Evolutionary conservation across 2,329 filamentous ascomycete genomes (phyloP).

Genomic region (Elsinoe ampelina): DNA sequence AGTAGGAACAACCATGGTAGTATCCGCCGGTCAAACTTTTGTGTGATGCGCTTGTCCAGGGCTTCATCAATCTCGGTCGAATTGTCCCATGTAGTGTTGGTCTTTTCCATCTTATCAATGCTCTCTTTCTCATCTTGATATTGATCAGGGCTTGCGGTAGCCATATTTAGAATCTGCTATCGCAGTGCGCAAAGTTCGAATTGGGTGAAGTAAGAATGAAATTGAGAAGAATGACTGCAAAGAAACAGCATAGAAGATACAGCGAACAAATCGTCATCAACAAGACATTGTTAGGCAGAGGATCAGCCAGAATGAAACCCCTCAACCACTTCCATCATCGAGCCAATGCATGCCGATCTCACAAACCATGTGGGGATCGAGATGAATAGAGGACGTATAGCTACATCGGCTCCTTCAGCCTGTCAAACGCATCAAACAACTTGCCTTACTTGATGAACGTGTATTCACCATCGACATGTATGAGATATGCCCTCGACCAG

Average conservation of each 20-base stretch:
- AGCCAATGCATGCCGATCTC: neutral
- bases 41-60: constrained; percentile 29
- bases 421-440: too few relatives aligned
- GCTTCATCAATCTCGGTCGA: constrained; percentile 13
- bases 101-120: constrained; percentile 15
- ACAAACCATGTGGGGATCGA: constrained; percentile 1
- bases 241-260: neutral
- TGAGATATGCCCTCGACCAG: neutral
- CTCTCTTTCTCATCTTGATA: constrained; percentile 13
- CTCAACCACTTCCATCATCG: neutral
- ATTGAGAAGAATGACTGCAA: neutral
- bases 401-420: neutral
- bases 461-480: neutral
- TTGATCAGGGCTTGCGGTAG: neutral
- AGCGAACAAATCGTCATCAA: neutral
- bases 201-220: neutral
- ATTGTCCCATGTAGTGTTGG: constrained; percentile 17
- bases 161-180: neutral
- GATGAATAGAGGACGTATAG: neutral
- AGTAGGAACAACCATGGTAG: constrained; percentile 39
- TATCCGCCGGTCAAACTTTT: constrained; percentile 36
- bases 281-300: neutral
- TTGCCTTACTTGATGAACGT: neutral
- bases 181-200: neutral
- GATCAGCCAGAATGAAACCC: neutral